Evolutionary conservation across 352 stramenopile species (phyloP), one percentile per base, ranked within the genome.

Genomic region (Pythium rhizo-oryzae): DNA sequence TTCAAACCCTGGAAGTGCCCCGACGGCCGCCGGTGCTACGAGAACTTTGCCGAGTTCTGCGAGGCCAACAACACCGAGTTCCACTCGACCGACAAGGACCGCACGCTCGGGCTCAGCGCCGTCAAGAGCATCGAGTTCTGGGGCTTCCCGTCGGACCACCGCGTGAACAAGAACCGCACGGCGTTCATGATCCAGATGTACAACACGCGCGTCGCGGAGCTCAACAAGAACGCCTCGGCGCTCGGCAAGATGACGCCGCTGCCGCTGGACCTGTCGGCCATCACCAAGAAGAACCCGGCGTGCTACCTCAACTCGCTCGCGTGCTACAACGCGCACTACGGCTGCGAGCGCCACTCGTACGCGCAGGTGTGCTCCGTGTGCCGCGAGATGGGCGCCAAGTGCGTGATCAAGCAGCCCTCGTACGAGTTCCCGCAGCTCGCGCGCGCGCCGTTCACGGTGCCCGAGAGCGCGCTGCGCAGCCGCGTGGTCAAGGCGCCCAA

Each of bases 321-420:
- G 8, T 92, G 84, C 65, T 85, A 80, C 56, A 67, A 88, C 21
- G 62, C 82, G 2, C 47, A 69, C 33, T 88, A 81, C 41, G 84
- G 84, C 35, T 92, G 84, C 55, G 50, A 65, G 43, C 75, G 80
- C 33, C 77, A 86, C 59, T 86, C 82, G 51, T 88, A 88, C 62
- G 80, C 77, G 7, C 84, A 91, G 54, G 82, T 90, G 19, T 92
- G 82, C 49, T 77, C 75, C 1, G 72, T 91, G 21, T 91, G 84
- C 62, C 72, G 73, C 8, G 76, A 75, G 19, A 74, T 77, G 56
- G 53, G 62, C 54, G 72, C 64, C 50, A 60, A 70, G 7, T 89
- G 82, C 62, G 70, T 82, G 8, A 56, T 71, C 0, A 74, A 76
- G 49, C 64, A 75, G n/a, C 72, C 73, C 8, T 69, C 68, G 11